A percentile compares a stretch with the other conserved stretches of the same genome.
Evolutionary conservation across 495 filamentous ascomycete species (phyloP).

Genomic region (Xylona heveae): DNA sequence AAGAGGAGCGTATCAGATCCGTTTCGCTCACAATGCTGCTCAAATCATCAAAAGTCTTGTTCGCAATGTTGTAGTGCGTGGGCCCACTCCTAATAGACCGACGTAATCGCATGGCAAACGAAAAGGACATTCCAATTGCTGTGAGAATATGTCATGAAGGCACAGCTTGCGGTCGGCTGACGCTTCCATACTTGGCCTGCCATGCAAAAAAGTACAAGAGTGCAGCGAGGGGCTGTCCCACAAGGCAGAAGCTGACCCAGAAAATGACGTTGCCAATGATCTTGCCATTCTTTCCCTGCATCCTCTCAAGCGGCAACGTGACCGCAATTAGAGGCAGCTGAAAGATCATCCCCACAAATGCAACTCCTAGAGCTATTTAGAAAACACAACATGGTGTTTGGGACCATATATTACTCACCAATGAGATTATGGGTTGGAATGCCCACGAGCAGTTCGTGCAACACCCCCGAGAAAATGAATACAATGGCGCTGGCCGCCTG

Average conservation of each 20-base stretch:
- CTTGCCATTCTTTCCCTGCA: conserved; percentile 47
- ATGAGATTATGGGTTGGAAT: conserved; percentile 92
- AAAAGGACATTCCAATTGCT: no score
- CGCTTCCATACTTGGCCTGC: conserved; percentile 91
- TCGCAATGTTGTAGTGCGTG: no score
- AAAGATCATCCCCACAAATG: conserved; percentile 81
- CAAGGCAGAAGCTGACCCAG: conserved; percentile 83
- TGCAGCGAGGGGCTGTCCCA: conserved; percentile 81
- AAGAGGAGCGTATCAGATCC: no score
- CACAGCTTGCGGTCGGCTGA: conserved; percentile 19
- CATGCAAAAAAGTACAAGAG: conserved; percentile 92
- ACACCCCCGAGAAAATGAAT: conserved; percentile 64
- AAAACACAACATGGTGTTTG: conserved; percentile 4
- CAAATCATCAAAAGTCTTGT: no score
- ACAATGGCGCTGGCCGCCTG: conserved; percentile 48
- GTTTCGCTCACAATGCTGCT: no score
- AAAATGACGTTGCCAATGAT: conserved; percentile 82
- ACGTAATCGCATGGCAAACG: no score
- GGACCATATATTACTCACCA: conserved; percentile 24
- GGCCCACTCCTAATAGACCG: no score
- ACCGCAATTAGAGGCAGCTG: conserved; percentile 75
- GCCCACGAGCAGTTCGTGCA: conserved; percentile 86
- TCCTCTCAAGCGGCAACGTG: conserved; percentile 57
- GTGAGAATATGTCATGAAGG: no score
- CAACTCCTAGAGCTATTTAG: conserved; percentile 38